Conservation (phyloP, 1,284 basidiomycete species). For the Microstroma glucosiphilum region DNA sequence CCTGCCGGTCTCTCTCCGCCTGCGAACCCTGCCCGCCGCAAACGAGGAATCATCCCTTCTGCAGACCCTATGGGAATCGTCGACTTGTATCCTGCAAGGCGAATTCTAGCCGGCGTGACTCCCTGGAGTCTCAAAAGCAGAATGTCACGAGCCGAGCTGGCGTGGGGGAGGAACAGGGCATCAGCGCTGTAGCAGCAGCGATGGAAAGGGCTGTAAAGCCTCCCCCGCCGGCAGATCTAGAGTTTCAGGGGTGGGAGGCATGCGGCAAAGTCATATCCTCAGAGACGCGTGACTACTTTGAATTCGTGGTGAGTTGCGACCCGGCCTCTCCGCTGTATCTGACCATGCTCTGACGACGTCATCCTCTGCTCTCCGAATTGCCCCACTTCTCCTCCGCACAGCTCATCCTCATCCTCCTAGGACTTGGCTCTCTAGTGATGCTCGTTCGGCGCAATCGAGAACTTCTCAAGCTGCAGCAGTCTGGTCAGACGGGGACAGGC, state of each 20-base stretch:
- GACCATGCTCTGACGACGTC: background rate
- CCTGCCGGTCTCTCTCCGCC: background rate
- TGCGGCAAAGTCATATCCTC: constrained; percentile 26
- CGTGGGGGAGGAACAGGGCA: background rate
- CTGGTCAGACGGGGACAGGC: no score
- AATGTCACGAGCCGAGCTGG: background rate
- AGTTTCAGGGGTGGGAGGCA: constrained; percentile 20
- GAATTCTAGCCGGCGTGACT: background rate
- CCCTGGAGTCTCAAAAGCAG: background rate
- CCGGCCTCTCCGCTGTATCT: background rate
- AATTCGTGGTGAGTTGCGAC: constrained; percentile 21
- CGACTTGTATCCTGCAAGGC: background rate
- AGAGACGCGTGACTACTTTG: constrained; percentile 27
- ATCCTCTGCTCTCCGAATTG: background rate
- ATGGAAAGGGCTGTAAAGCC: background rate
- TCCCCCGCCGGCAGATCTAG: background rate
- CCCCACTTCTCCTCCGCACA: background rate
- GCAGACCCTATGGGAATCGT: constrained; percentile 3
- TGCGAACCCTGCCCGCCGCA: constrained; percentile 1
- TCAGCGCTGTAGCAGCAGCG: background rate
- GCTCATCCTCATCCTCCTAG: constrained; percentile 2
- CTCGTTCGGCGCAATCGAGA: constrained; percentile 3
- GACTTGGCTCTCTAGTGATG: background rate
- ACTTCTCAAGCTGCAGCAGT: background rate
- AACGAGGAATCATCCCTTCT: constrained; percentile 1